Evolutionary conservation across 768 basidiomycete species (phyloP), one percentile per base, ranked within the genome.

Genomic region (Boletellus ananiceps): DNA sequence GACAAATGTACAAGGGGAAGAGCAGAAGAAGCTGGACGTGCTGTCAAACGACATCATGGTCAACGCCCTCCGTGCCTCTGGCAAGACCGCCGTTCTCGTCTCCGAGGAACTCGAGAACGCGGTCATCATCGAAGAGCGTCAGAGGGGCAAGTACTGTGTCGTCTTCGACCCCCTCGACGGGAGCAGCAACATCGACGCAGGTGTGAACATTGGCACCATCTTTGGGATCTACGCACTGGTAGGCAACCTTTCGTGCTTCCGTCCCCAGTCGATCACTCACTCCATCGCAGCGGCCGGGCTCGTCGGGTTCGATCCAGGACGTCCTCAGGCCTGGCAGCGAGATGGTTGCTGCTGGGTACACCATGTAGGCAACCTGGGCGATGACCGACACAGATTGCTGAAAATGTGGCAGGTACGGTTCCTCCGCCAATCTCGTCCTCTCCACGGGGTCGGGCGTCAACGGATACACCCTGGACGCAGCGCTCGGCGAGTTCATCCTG

Each of bases 11-110:
- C 92, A 94, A 70, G 96, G 96, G 18, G 96, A 98, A 69, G 96
- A 98, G 64, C 96, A 99, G 78, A 99, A 99, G 79, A 99, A 99
- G 73, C 79, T 99, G 46, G 94, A 96, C 63, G 86, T 96, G n/a
- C 76, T 96, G 29, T 88, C 93, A 13, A 97, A 99, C 67, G 94
- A 99, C 67, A 99, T 99, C 78, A 98, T 99, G 96, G 81, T 98
- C 61, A 97, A 97, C 63, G 86, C 94, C 40, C 81, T 99, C 31
- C 82, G 91, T 36, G 94, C 94, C 3, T 94, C 90, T n/a, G 93
- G 96, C 46, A 96, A 93, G 79, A 90, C 86, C 7, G 88, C 93
- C 13, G 96, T 99, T 13, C 86, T 99, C 58, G 93, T 99, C 54
- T 94, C 93, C 15, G 96, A 99, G 69, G 94, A 97, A 64, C 77